A percentile compares a stretch with the other conserved stretches of the same genome.
These are phyloP conservation scores for Eudorina sp. DNA, from an alignment of 139 green algal species.

Conservation along the genomic window DNA sequence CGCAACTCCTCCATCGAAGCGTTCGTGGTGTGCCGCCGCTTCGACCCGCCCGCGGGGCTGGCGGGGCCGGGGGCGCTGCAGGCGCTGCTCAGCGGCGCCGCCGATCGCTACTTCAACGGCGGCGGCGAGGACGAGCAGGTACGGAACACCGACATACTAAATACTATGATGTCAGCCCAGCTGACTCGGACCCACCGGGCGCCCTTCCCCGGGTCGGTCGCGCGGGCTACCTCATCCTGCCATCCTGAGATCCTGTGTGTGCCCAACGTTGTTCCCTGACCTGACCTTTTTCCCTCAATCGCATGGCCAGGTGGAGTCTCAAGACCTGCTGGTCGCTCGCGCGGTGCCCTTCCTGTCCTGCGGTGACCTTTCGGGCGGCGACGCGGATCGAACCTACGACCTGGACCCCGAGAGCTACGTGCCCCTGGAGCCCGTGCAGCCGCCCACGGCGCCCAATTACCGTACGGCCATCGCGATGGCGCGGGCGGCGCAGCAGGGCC, in stretches of 20 bases:
- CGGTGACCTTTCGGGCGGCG: conserved; percentile 92
- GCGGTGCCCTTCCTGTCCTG: conserved; percentile 95
- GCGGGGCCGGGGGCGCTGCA: conserved; percentile 9
- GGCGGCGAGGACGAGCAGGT: neutral
- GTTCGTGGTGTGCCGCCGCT: conserved; percentile 96
- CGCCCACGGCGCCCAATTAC: conserved; percentile 92
- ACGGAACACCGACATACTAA: too few species aligned
- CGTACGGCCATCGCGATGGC: conserved; percentile 72
- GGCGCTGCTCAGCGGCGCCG: conserved; percentile 12
- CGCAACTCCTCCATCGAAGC: conserved; percentile 95
- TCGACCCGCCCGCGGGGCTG: conserved; percentile 81
- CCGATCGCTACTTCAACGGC: neutral
- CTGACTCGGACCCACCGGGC: too few species aligned
- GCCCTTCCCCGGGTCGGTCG: too few species aligned
- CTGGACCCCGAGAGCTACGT: conserved; percentile 63
- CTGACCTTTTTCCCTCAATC: neutral
- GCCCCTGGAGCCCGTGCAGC: conserved; percentile 84
- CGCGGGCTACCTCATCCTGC: too few species aligned
- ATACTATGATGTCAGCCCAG: too few species aligned
- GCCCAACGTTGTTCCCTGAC: too few species aligned
- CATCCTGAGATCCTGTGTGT: too few species aligned
- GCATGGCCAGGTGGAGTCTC: neutral
- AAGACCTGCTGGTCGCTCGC: conserved; percentile 40
- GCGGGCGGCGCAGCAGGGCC: neutral
- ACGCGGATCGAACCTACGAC: conserved; percentile 92